phyloP scores from a whole-genome alignment of 2,329 filamentous ascomycete genomes.

The Cercospora canescens region DNA sequence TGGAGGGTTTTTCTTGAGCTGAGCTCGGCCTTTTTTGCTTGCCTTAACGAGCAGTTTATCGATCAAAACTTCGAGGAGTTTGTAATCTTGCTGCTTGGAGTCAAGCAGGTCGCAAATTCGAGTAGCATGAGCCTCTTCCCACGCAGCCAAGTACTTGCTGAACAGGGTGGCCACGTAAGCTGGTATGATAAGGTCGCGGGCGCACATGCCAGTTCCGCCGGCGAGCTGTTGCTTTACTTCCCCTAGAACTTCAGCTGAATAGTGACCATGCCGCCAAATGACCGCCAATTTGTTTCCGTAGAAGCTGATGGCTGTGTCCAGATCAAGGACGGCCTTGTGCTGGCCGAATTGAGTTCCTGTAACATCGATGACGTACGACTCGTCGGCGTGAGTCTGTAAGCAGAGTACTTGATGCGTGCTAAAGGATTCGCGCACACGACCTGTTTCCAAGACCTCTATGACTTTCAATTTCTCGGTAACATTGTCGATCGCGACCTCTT shows the following conservation, averaged over 20 bases:
- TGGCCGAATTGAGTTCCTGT: not conserved
- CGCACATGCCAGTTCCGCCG: not conserved
- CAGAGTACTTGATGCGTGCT: constrained; percentile 3
- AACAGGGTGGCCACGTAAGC: not conserved
- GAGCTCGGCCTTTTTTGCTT: not conserved
- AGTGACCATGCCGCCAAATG: not conserved
- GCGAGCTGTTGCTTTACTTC: not conserved
- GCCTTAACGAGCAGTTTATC: not conserved
- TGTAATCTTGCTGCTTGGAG: not conserved
- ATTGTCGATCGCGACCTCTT: not conserved
- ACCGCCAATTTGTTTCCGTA: not conserved
- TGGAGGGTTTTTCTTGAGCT: not conserved
- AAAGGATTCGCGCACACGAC: not conserved
- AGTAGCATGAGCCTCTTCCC: not conserved
- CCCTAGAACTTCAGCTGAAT: not conserved
- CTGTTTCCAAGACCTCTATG: not conserved
- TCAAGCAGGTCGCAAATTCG: not conserved
- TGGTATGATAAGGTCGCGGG: not conserved
- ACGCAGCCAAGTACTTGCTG: not conserved
- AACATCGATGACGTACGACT: not conserved
- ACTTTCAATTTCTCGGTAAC: not conserved
- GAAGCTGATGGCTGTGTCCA: not conserved
- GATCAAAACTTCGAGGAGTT: not conserved
- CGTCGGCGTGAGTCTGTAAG: not conserved
- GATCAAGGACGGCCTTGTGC: not conserved